Conservation (phyloP, 1,284 basidiomycete genomes). For the Cystobasidium slooffiae region DNA sequence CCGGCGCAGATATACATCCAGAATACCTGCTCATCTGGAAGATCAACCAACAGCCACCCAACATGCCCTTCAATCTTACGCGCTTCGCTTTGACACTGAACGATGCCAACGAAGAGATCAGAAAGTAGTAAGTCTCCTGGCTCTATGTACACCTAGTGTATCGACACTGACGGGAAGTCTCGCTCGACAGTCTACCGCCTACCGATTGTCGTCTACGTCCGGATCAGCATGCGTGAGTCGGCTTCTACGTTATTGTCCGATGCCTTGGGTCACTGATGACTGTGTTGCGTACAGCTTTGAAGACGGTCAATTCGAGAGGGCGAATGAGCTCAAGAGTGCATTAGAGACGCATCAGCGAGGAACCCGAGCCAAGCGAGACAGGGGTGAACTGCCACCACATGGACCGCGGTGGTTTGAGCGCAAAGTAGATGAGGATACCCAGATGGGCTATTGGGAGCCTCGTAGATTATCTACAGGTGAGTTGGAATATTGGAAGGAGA, state of each 20-base stretch:
- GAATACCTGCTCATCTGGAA: conserved; percentile 76
- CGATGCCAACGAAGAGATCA: conserved; percentile 72
- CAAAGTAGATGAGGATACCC: conserved; percentile 79
- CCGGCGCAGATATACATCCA: conserved; percentile 1
- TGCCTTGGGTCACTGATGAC: neutral
- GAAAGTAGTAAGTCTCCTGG: conserved; percentile 60
- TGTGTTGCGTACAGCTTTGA: conserved; percentile 45
- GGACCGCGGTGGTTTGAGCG: conserved; percentile 65
- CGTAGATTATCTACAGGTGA: conserved; percentile 62
- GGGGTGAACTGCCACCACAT: conserved; percentile 73
- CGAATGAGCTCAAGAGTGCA: conserved; percentile 80
- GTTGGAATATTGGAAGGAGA: conserved; percentile 82
- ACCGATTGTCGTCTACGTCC: conserved; percentile 94
- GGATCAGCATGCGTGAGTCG: conserved; percentile 74
- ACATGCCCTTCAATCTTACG: conserved; percentile 87
- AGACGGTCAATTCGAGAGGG: conserved; percentile 64
- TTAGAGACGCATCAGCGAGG: conserved; percentile 88
- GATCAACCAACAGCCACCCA: conserved; percentile 80
- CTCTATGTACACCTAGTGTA: neutral
- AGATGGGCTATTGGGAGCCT: conserved; percentile 83
- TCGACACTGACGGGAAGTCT: neutral
- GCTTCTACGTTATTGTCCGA: neutral
- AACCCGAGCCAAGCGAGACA: conserved; percentile 76
- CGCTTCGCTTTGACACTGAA: conserved; percentile 93
- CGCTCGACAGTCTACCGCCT: conserved; percentile 66